phyloP scores from a whole-genome alignment of 805 yeast genomes.

The Starmera caribaea region DNA sequence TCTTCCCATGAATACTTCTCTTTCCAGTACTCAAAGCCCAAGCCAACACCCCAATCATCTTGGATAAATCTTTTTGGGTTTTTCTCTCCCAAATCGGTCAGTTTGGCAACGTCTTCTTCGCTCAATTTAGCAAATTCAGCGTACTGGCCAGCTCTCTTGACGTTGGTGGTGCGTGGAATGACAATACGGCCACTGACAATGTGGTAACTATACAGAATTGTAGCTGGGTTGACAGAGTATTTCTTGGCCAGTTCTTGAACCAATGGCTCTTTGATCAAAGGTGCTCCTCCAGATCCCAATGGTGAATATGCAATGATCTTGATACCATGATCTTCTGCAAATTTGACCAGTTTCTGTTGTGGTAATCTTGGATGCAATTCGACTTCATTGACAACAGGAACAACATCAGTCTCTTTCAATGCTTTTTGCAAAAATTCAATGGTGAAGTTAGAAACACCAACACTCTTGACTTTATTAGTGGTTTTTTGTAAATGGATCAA shows the following conservation, averaged over 20 bases:
- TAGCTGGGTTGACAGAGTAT: constrained; percentile 42
- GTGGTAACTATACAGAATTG: constrained; percentile 55
- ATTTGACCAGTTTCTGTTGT: constrained; percentile 47
- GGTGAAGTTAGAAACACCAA: constrained; percentile 52
- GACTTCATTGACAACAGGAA: constrained; percentile 48
- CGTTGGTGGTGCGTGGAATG: constrained; percentile 63
- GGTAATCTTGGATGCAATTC: constrained; percentile 73
- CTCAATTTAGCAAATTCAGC: constrained; percentile 27
- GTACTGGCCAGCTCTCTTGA: constrained; percentile 44
- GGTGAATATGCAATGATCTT: constrained; percentile 51
- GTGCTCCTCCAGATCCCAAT: constrained; percentile 58
- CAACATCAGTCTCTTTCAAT: constrained; percentile 32
- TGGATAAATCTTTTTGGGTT: constrained; percentile 24
- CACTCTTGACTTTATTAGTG: constrained; percentile 38
- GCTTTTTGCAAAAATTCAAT: constrained; percentile 29
- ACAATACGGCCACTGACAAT: constrained; percentile 50
- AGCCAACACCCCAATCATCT: constrained; percentile 13
- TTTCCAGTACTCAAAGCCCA: constrained; percentile 12
- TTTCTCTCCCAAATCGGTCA: constrained; percentile 23
- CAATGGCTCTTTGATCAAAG: constrained; percentile 41
- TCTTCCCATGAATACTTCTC: too few relatives aligned
- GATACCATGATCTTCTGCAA: constrained; percentile 42
- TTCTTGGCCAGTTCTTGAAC: constrained; percentile 46
- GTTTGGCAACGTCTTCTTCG: constrained; percentile 29
- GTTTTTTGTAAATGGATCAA: constrained; percentile 41